phyloP scores from a whole-genome alignment of 345 rosid genomes.

The Eucalyptus shirleyi region DNA sequence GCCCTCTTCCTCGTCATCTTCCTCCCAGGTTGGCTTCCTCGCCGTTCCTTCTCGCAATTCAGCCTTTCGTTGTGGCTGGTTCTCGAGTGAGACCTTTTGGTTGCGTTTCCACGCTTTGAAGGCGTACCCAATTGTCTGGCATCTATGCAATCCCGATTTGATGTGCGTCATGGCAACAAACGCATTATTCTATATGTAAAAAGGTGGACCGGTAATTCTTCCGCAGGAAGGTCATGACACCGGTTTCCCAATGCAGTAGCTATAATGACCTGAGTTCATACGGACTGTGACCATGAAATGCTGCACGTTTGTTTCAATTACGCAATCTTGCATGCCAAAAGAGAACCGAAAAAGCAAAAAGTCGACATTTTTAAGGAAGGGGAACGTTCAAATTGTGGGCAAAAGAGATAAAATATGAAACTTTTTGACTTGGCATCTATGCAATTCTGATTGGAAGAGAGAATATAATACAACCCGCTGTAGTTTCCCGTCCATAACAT shows the following conservation, averaged over 20 bases:
- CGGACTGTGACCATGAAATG: background rate
- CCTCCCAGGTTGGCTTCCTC: background rate
- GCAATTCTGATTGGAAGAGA: background rate
- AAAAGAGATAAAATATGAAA: background rate
- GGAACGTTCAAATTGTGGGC: background rate
- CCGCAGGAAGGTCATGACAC: too few species aligned
- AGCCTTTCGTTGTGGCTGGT: background rate
- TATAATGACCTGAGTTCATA: background rate
- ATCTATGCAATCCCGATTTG: background rate
- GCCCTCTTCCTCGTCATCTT: background rate
- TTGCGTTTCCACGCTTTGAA: background rate
- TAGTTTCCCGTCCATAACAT: background rate
- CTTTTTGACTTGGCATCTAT: conserved; percentile 15
- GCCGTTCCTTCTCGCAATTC: background rate
- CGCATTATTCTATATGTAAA: too few species aligned
- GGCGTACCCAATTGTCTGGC: background rate
- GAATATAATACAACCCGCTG: background rate
- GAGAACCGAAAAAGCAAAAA: background rate
- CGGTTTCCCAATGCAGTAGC: too few species aligned
- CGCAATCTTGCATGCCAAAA: background rate
- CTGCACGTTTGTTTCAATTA: background rate
- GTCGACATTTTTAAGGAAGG: background rate
- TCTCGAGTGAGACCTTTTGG: background rate
- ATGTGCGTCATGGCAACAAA: too few species aligned
- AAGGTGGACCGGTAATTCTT: too few species aligned